These are phyloP conservation scores for Barnettozyma californica DNA, from an alignment of 805 yeast species.

Conservation along the genomic window DNA sequence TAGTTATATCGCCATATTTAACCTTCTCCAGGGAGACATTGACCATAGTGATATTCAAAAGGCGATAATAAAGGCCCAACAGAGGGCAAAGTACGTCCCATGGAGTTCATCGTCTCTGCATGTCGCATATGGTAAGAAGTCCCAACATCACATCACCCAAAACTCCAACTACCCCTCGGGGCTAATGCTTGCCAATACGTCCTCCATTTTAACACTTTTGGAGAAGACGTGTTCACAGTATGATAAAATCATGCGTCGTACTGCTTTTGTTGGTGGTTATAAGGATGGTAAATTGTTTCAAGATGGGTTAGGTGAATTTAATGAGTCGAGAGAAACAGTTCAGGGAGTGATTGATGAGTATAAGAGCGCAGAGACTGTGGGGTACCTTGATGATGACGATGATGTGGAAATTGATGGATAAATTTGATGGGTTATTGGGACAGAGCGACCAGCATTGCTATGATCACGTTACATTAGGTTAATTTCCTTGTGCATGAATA, in stretches of 20 bases:
- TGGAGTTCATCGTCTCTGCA: slow-evolving; percentile 81
- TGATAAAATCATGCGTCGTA: slow-evolving; percentile 71
- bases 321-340: slow-evolving; percentile 69
- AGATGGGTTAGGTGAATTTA: slow-evolving; percentile 59
- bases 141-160: slow-evolving; percentile 42
- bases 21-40: slow-evolving; percentile 56
- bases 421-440: neutral
- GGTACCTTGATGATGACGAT: slow-evolving; percentile 35
- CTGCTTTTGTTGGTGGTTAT: slow-evolving; percentile 82
- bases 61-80: slow-evolving; percentile 58
- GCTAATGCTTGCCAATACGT: slow-evolving; percentile 75
- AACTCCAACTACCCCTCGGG: slow-evolving; percentile 60
- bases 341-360: slow-evolving; percentile 75
- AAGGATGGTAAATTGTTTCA: slow-evolving; percentile 37
- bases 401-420: slow-evolving; percentile 15
- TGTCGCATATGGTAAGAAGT: slow-evolving; percentile 67
- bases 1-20: slow-evolving; percentile 62
- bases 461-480: no score
- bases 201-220: slow-evolving; percentile 65
- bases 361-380: slow-evolving; percentile 58
- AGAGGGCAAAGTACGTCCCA: slow-evolving; percentile 71
- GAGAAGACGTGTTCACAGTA: slow-evolving; percentile 67
- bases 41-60: slow-evolving; percentile 71
- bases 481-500: no score
- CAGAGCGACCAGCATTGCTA: no score